Evolutionary conservation across 371 early-diverging fungal species (phyloP), one percentile per base, ranked within the genome.

Genomic region (Mycotypha africana): DNA sequence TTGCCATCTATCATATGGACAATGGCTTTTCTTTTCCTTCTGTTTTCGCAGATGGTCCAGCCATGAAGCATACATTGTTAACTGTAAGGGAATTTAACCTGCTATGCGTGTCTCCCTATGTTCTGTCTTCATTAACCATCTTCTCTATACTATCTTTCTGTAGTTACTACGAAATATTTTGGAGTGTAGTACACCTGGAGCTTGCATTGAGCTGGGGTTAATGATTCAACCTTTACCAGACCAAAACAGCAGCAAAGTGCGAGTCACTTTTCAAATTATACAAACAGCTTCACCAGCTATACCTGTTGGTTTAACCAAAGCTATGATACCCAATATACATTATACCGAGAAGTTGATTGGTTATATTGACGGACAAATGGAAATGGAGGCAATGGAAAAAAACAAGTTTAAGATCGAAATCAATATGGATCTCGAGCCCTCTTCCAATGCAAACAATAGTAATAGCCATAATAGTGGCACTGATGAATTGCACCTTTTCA

Each of bases 1-100:
- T 84, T 38, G 76, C 79, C 1, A 62, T 84, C n/a, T 79, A 75
- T 45, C 80, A 81, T 45, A 55, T 67, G 0, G 79, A 81, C 38
- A 68, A 69, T 55, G 79, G 60, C 2, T 37, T 81, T 44, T 68
- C 74, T 53, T 74, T 78, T 51, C 56, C 75, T 11, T 62, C 66
- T 32, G 79, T 82, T 31, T 58, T 76, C 20, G 82, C 80, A 3
- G 76, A 81, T 49, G 79, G 77, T 49, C 75, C 67, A 14, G 72
- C 67, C 17, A 71, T 76, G 28, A 67, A 76, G 11, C 80, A 84
- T 49, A 69, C 72, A 15, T 45, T 84, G 16, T 59, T 81, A 11
- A 74, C 71, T 58, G 80, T 81, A 75, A n/a, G n/a, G n/a, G n/a
- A n/a, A n/a, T n/a, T n/a, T n/a, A n/a, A n/a, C n/a, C n/a, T n/a